These are phyloP conservation scores for Geotrichum cucujoidarum DNA, from an alignment of 1,139 yeast genomes.

Conservation along the genomic window DNA sequence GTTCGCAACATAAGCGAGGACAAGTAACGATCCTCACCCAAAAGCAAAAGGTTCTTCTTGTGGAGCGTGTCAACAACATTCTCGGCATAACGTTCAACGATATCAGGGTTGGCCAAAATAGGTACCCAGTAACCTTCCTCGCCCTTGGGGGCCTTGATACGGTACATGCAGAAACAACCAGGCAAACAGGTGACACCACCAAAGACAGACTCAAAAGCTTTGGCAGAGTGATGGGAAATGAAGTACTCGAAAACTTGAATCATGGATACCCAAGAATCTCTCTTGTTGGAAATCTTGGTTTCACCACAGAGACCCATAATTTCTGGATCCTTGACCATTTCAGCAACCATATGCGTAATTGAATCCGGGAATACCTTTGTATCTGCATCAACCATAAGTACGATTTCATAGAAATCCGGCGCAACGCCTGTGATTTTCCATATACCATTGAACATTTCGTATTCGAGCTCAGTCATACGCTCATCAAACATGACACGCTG, in stretches of 20 bases:
- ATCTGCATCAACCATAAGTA: conserved; percentile 96
- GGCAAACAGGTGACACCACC: conserved; percentile 98
- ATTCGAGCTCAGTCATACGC: conserved; percentile 93
- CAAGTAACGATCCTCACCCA: conserved; percentile 91
- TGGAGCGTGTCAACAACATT: conserved; percentile 85
- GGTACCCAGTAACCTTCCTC: conserved; percentile 94
- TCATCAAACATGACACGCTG: conserved; percentile 92
- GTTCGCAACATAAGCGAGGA: conserved; percentile 87
- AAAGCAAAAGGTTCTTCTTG: conserved; percentile 75
- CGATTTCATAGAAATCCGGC: conserved; percentile 79
- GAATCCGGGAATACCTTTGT: conserved; percentile 89
- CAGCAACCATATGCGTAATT: conserved; percentile 86
- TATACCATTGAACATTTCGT: conserved; percentile 68
- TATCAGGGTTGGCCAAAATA: conserved; percentile 89
- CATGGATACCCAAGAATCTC: conserved; percentile 84
- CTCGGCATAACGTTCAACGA: conserved; percentile 90
- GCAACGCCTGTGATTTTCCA: conserved; percentile 87
- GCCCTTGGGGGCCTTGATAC: conserved; percentile 92
- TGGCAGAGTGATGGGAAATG: conserved; percentile 93
- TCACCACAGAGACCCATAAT: conserved; percentile 98
- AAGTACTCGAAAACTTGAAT: conserved; percentile 96
- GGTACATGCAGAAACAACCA: conserved; percentile 94
- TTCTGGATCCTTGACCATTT: conserved; percentile 83
- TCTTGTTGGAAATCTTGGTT: conserved; percentile 86
- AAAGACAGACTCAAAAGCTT: conserved; percentile 92